A percentile compares a stretch with the other conserved stretches of the same genome.
These are phyloP conservation scores for Apiospora koreana DNA, from an alignment of 2,329 filamentous ascomycete species.

Conservation along the genomic window DNA sequence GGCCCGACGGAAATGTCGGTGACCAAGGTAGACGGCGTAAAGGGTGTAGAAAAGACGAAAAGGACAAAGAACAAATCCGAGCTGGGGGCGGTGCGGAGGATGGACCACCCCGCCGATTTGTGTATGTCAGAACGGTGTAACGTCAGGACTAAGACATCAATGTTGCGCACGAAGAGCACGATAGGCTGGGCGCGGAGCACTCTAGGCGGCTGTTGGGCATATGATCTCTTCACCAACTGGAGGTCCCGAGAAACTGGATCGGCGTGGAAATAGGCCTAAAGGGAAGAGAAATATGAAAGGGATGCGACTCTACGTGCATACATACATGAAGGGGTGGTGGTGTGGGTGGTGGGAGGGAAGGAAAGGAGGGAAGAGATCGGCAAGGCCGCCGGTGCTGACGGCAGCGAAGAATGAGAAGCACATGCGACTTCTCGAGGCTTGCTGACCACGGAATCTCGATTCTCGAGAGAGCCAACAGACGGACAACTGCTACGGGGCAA, in stretches of 20 bases:
- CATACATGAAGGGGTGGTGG: slow-evolving; percentile 5
- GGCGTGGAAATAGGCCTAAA: background rate
- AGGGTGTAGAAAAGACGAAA: background rate
- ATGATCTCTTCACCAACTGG: slow-evolving; percentile 1
- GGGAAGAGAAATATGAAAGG: background rate
- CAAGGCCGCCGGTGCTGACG: slow-evolving; percentile 2
- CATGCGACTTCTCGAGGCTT: background rate
- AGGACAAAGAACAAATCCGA: background rate
- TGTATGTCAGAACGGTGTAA: background rate
- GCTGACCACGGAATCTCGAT: slow-evolving; percentile 1
- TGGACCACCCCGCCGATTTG: background rate
- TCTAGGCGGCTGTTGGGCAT: background rate
- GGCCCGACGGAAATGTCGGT: background rate
- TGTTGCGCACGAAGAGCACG: background rate
- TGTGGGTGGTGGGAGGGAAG: background rate
- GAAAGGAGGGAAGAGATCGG: background rate
- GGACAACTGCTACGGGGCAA: background rate
- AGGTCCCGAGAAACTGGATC: slow-evolving; percentile 6
- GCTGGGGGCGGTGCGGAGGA: background rate
- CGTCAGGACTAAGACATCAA: background rate
- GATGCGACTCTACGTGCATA: slow-evolving; percentile 7
- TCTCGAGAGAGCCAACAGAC: background rate
- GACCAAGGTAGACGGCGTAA: background rate
- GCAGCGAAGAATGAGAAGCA: background rate
- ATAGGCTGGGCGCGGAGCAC: background rate